Base-by-base conservation (phyloP, 2,329 filamentous ascomycete species). In the Raffaelea arxii region DNA sequence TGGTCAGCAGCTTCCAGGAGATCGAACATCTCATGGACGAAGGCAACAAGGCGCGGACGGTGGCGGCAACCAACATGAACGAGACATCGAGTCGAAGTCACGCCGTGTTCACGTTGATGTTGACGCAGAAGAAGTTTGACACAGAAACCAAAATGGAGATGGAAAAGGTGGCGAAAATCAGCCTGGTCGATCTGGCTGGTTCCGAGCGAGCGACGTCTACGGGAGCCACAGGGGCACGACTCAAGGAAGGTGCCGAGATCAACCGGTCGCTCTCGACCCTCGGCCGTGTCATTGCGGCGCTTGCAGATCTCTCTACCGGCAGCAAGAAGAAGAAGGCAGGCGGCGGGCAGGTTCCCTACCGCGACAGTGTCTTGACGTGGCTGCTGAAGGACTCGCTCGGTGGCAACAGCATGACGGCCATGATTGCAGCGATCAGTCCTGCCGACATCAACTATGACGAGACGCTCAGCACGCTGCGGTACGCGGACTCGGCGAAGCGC, bases 361-460 rank as follows among this genome's bases (percentile, higher is more conserved):
- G 92, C 76, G 94, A 98, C 70, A 95, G 88, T 60, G 81, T 98
- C 43, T 69, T 98, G 54, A 98, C 92, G 2, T 98, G 92, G 92
- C 70, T 98, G 39, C 67, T 98, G 54, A 98, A 98, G 62, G 94
- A 98, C 63, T 97, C 91, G 4, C 69, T 98, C 6, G 92, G 92
- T 61, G 92, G 92, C 59, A 98, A 98, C 73, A 97, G 91, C 63
- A 91, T 97, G 86, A 98, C 92, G 22, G 92, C 92, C 49, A 98
- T 98, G 94, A 98, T 98, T 72, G 94, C 92, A 43, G 91, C 91
- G 44, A 96, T 98, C 61, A 96, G 90, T 59, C 92, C 92, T 4
- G 92, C 92, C 46, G 92, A 98, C 65, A 97, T 97, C 70, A 98
- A 98, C 66, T 97, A 94, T 61, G 92, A 98, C 55, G 92, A 98